Evolutionary conservation across 495 filamentous ascomycete genomes (phyloP).

Genomic region (Coniosporium apollinis): DNA sequence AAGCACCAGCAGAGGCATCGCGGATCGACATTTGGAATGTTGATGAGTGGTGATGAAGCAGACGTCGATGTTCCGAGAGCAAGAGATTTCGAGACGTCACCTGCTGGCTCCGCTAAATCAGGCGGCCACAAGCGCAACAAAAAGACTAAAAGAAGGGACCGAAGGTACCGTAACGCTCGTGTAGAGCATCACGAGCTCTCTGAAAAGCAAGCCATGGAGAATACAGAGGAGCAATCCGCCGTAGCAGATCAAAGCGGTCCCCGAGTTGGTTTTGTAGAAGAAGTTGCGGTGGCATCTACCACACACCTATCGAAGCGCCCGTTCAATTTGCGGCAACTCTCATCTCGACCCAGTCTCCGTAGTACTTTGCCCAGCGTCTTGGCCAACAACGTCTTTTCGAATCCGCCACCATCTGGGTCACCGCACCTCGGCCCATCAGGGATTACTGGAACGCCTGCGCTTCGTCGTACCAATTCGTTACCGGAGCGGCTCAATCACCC

Average conservation of each 20-base stretch:
- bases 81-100: constrained; percentile 26
- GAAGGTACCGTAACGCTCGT: constrained; percentile 19
- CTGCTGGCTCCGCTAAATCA: neutral
- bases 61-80: constrained; percentile 27
- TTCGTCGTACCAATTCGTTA: constrained; percentile 65
- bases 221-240: too few relatives aligned
- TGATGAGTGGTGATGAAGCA: constrained; percentile 32
- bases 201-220: neutral
- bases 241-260: neutral
- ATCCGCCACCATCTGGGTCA: constrained; percentile 13
- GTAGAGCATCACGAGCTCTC: constrained; percentile 4
- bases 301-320: constrained; percentile 20
- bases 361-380: constrained; percentile 42
- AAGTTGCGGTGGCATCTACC: constrained; percentile 7
- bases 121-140: constrained; percentile 7
- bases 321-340: constrained; percentile 30
- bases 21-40: constrained; percentile 16
- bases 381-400: constrained; percentile 45
- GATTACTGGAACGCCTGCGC: constrained; percentile 36
- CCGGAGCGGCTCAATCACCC: constrained; percentile 48
- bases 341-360: constrained; percentile 31
- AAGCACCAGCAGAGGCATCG: constrained; percentile 1
- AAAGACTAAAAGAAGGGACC: constrained; percentile 22
- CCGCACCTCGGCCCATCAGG: too few relatives aligned
- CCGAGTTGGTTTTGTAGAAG: constrained; percentile 20